Conservation (phyloP, 768 basidiomycete species). For the Naganishia onofrii region DNA sequence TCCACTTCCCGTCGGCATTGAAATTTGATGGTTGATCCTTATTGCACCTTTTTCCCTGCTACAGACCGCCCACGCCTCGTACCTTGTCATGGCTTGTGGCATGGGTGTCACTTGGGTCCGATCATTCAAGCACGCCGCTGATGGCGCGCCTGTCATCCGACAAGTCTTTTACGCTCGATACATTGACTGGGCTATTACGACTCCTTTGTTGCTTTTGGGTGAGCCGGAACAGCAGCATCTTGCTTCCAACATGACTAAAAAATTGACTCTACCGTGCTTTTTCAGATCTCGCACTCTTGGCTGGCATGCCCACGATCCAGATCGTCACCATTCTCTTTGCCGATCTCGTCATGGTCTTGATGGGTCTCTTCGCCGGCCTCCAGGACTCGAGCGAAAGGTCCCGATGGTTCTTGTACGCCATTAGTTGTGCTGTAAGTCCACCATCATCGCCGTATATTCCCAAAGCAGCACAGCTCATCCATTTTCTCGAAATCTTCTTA, state of each 20-base stretch:
- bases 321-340: constrained; percentile 41
- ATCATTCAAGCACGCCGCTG: constrained; percentile 36
- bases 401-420: constrained; percentile 44
- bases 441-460: background rate
- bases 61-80: constrained; percentile 40
- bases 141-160: constrained; percentile 37
- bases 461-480: background rate
- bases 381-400: constrained; percentile 36
- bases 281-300: constrained; percentile 44
- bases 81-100: constrained; percentile 49
- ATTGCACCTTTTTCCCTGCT: too few species aligned
- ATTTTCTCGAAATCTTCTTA: background rate
- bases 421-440: constrained; percentile 37
- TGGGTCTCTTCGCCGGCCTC: constrained; percentile 41
- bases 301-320: constrained; percentile 45
- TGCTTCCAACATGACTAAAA: too few species aligned
- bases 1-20: too few species aligned
- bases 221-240: too few species aligned
- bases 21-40: too few species aligned
- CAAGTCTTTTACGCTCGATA: constrained; percentile 47
- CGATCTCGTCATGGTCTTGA: constrained; percentile 46
- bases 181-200: constrained; percentile 45
- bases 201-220: constrained; percentile 47
- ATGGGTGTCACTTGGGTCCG: constrained; percentile 42
- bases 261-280: too few species aligned